Percentiles rank a stretch among this genome's conserved stretches.
Conservation (phyloP, 106 monocot genomes). For the Amphibolis antarctica region DNA sequence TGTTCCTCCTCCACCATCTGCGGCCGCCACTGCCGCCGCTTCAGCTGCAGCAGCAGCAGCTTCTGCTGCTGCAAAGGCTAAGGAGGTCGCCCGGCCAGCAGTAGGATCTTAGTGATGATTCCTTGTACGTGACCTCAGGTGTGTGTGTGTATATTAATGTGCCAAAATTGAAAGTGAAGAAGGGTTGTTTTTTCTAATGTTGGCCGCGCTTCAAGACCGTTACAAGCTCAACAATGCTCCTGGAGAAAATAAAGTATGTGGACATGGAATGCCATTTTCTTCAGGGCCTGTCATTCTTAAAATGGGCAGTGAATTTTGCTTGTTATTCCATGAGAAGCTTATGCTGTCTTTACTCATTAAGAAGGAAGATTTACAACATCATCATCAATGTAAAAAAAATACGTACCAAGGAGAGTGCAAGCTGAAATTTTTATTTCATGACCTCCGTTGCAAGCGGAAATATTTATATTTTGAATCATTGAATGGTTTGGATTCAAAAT, state of each 20-base stretch:
- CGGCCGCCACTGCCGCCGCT: conserved; percentile 40
- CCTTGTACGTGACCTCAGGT: background rate
- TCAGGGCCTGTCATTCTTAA: too few relatives aligned
- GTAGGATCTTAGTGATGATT: conserved; percentile 44
- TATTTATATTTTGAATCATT: too few relatives aligned
- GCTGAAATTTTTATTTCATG: too few relatives aligned
- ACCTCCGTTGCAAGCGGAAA: too few relatives aligned
- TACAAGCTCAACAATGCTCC: background rate
- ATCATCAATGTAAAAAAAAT: too few relatives aligned
- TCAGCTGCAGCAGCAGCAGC: conserved; percentile 62
- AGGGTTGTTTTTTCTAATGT: background rate
- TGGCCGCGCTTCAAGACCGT: background rate
- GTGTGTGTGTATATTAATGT: conserved; percentile 6
- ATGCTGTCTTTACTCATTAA: too few relatives aligned
- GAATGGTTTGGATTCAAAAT: too few relatives aligned
- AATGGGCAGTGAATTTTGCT: too few relatives aligned
- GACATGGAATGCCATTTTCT: background rate
- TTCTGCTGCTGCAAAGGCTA: conserved; percentile 67
- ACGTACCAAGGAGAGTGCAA: too few relatives aligned
- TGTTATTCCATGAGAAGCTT: too few relatives aligned
- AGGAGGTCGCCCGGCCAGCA: conserved; percentile 72
- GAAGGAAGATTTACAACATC: too few relatives aligned
- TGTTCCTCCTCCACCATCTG: conserved; percentile 24
- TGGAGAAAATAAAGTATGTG: background rate
- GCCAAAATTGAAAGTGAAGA: background rate